Percentiles rank a stretch among this genome's conserved stretches.
phyloP scores from a whole-genome alignment of 2,329 filamentous ascomycete genomes.

The Alternaria sp. region DNA sequence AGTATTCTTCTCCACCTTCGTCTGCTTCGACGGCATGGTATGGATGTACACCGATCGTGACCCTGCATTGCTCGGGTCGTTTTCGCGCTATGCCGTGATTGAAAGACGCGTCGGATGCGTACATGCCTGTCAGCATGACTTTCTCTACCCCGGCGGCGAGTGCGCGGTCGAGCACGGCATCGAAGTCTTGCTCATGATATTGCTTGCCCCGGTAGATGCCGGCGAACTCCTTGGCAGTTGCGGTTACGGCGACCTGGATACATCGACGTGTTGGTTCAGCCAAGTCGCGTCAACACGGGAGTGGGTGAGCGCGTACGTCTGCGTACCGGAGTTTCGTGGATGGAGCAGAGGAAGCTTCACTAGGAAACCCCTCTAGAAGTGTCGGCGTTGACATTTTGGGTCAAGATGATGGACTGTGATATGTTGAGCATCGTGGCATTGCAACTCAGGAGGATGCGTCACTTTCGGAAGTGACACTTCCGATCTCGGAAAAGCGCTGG shows the following conservation, averaged over 20 bases:
- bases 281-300: too few species aligned
- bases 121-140: conserved; percentile 48
- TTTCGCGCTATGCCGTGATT: conserved; percentile 29
- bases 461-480: too few species aligned
- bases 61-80: conserved; percentile 43
- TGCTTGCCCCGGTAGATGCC: conserved; percentile 54
- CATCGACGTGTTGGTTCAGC: background rate
- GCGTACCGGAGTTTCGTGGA: background rate
- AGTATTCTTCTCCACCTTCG: conserved; percentile 30
- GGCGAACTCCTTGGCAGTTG: conserved; percentile 53
- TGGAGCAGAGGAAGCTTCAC: background rate
- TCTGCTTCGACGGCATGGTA: conserved; percentile 58
- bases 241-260: conserved; percentile 40
- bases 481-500: too few species aligned
- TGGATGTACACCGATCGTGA: conserved; percentile 59
- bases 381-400: background rate
- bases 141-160: conserved; percentile 51
- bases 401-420: background rate
- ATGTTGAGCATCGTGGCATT: too few species aligned
- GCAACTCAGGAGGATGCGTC: too few species aligned
- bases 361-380: background rate
- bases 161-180: conserved; percentile 4
- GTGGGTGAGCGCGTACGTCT: conserved; percentile 1
- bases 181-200: conserved; percentile 5
- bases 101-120: conserved; percentile 50